Evolutionary conservation across 805 yeast genomes (phyloP).

Genomic region (Tetrapisispora arboricola): DNA sequence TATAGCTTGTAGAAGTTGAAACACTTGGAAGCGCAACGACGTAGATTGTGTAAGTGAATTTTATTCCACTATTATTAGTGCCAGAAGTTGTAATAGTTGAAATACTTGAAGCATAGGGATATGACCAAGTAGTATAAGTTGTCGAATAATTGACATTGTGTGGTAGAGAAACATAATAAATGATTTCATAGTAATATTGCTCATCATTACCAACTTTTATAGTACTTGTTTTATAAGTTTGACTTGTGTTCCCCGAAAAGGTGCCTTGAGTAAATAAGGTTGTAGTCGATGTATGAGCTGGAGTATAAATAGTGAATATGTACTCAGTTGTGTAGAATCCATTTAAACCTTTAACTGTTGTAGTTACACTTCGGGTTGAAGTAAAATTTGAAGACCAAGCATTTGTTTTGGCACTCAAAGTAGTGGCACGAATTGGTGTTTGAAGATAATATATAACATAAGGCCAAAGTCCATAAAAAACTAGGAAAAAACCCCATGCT

Average conservation of each 20-base stretch:
- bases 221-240: neutral
- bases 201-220: neutral
- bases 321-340: neutral
- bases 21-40: neutral
- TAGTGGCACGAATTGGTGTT: neutral
- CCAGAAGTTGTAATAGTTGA: neutral
- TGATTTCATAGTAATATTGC: neutral
- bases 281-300: neutral
- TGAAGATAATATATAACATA: neutral
- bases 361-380: neutral
- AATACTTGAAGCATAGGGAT: neutral
- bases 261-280: neutral
- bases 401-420: neutral
- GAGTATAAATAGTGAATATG: neutral
- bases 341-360: neutral
- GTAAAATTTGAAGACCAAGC: neutral
- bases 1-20: neutral
- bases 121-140: neutral
- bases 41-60: neutral
- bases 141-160: neutral
- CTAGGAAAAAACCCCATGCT: neutral
- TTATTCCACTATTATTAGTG: neutral
- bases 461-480: conserved; percentile 3
- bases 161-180: neutral
- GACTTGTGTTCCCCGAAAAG: neutral